phyloP scores from a whole-genome alignment of 2,329 filamentous ascomycete genomes.

The Claviceps fusiformis region DNA sequence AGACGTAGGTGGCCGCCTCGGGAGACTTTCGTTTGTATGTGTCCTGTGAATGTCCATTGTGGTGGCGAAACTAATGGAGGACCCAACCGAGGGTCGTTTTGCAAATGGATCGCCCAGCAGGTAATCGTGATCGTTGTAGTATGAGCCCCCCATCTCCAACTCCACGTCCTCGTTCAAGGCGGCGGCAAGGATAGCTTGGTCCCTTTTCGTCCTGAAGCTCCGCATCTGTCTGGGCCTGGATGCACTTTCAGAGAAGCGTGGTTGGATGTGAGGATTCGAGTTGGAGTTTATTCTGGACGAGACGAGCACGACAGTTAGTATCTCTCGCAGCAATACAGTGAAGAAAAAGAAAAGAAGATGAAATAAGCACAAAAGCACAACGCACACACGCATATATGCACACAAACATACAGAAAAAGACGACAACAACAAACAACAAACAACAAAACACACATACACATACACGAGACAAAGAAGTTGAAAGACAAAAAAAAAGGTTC shows the following conservation, averaged over 20 bases:
- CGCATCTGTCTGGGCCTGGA: not conserved
- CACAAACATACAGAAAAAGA: too few species aligned
- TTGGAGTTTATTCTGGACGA: not conserved
- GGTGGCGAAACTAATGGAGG: not conserved
- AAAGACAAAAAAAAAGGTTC: not conserved
- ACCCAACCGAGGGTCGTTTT: not conserved
- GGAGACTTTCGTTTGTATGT: constrained; percentile 1
- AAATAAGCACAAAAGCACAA: not conserved
- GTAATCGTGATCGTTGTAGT: not conserved
- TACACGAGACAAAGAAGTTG: not conserved
- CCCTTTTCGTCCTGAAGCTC: not conserved
- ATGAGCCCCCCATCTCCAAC: not conserved
- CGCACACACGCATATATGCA: too few species aligned
- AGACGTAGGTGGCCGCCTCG: not conserved
- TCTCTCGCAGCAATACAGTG: too few species aligned
- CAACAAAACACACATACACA: not conserved
- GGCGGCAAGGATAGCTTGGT: not conserved
- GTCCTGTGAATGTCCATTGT: not conserved
- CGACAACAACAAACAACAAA: too few species aligned
- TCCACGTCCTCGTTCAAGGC: not conserved
- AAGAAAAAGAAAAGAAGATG: not conserved
- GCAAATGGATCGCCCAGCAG: not conserved
- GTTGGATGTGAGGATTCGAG: not conserved
- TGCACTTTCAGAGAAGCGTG: not conserved
- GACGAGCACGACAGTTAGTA: too few species aligned